Conservation (phyloP, 2,329 filamentous ascomycete species). For the Diplodia intermedia region DNA sequence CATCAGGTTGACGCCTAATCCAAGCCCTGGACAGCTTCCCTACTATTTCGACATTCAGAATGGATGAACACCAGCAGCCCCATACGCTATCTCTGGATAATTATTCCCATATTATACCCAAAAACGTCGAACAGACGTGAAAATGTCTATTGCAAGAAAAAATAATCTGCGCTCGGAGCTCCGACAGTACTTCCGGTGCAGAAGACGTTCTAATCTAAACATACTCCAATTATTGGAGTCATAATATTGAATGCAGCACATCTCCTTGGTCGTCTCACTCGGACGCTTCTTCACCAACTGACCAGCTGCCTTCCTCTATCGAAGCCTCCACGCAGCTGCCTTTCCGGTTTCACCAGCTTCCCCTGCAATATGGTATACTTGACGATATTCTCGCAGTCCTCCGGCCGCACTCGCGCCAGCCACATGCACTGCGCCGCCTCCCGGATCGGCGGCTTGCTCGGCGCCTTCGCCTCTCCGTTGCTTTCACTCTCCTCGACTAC, state of each 20-base stretch:
- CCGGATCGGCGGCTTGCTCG: constrained; percentile 42
- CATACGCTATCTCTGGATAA: not conserved
- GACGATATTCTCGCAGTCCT: constrained; percentile 93
- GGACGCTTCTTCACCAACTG: constrained; percentile 72
- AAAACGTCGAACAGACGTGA: not conserved
- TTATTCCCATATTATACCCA: not conserved
- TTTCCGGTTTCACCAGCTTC: constrained; percentile 88
- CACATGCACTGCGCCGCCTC: constrained; percentile 87
- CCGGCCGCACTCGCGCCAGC: constrained; percentile 82
- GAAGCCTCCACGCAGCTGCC: constrained; percentile 87
- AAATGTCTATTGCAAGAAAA: not conserved
- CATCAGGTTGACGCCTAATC: constrained; percentile 30
- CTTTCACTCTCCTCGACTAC: constrained; percentile 48
- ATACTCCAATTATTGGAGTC: not conserved
- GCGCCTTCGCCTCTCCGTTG: constrained; percentile 46
- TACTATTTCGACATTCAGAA: constrained; percentile 28
- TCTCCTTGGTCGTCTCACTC: not conserved
- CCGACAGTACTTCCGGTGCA: not conserved
- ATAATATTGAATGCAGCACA: constrained; percentile 4
- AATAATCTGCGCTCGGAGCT: not conserved
- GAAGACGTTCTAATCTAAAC: not conserved
- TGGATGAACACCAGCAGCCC: constrained; percentile 15
- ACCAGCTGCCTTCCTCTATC: constrained; percentile 79
- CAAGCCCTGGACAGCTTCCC: constrained; percentile 25
- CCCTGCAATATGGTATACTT: constrained; percentile 89